These are phyloP conservation scores for Candida chauliodis DNA, from an alignment of 805 yeast species.

Conservation along the genomic window DNA sequence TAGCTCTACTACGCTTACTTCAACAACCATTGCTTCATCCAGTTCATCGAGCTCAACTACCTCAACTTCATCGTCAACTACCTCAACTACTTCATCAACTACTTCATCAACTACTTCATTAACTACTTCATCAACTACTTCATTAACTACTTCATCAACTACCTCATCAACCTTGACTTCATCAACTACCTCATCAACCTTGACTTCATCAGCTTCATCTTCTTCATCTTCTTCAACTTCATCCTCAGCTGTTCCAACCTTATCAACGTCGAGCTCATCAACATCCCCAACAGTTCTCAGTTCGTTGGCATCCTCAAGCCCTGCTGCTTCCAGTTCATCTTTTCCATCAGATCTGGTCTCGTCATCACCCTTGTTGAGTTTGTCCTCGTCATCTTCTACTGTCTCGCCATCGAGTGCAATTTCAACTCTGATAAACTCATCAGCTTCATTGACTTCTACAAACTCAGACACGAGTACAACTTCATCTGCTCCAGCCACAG, in stretches of 20 bases:
- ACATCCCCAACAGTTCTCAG: conserved; percentile 3
- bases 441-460: conserved; percentile 1
- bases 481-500: neutral
- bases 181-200: conserved; percentile 2
- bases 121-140: conserved; percentile 1
- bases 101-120: conserved; percentile 2
- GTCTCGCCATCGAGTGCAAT: conserved; percentile 1
- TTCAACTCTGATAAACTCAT: conserved; percentile 3
- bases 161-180: conserved; percentile 6
- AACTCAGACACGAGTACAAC: neutral
- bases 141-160: conserved; percentile 2
- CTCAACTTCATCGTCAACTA: conserved; percentile 7
- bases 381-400: neutral
- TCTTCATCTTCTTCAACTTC: conserved; percentile 2
- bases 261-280: conserved; percentile 5
- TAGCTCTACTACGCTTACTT: conserved; percentile 7
- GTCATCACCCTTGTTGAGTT: neutral
- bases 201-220: conserved; percentile 2
- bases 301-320: neutral
- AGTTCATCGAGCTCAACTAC: conserved; percentile 6
- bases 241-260: conserved; percentile 1
- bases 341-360: too few relatives aligned
- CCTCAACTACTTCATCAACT: conserved; percentile 6
- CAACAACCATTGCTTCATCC: conserved; percentile 6
- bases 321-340: neutral